Evolutionary conservation across 257 asterid genomes (phyloP).

Genomic region (Linderniella brevidens): DNA sequence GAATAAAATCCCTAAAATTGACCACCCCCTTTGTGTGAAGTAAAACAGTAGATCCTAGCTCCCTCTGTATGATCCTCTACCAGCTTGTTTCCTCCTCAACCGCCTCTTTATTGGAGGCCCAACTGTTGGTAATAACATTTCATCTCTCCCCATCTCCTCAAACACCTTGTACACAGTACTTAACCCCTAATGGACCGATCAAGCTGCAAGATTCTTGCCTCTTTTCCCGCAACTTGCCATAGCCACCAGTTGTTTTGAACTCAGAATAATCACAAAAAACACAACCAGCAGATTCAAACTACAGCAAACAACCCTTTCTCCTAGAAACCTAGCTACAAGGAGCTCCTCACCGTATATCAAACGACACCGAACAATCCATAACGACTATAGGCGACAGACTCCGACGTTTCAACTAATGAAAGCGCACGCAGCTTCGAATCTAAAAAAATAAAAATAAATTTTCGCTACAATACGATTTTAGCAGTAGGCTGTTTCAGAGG

Average conservation of each 20-base stretch:
- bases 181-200: constrained; percentile 16
- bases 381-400: constrained; percentile 1
- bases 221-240: constrained; percentile 20
- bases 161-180: constrained; percentile 19
- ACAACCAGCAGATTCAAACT: not conserved
- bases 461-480: constrained; percentile 7
- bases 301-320: not conserved
- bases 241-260: not conserved
- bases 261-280: not conserved
- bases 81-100: constrained; percentile 97
- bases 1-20: constrained; percentile 23
- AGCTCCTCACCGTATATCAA: constrained; percentile 27
- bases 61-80: constrained; percentile 98
- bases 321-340: constrained; percentile 2
- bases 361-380: constrained; percentile 33
- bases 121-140: constrained; percentile 70
- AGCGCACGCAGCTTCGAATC: constrained; percentile 9
- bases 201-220: constrained; percentile 9
- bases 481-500: constrained; percentile 49
- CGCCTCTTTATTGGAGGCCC: constrained; percentile 96
- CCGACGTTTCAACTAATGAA: not conserved
- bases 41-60: constrained; percentile 42
- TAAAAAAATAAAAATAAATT: not conserved
- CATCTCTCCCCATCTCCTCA: constrained; percentile 58
- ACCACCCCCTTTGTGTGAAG: constrained; percentile 12